Evolutionary conservation across 352 stramenopile genomes (phyloP).

Genomic region (Globisporangium polare): DNA sequence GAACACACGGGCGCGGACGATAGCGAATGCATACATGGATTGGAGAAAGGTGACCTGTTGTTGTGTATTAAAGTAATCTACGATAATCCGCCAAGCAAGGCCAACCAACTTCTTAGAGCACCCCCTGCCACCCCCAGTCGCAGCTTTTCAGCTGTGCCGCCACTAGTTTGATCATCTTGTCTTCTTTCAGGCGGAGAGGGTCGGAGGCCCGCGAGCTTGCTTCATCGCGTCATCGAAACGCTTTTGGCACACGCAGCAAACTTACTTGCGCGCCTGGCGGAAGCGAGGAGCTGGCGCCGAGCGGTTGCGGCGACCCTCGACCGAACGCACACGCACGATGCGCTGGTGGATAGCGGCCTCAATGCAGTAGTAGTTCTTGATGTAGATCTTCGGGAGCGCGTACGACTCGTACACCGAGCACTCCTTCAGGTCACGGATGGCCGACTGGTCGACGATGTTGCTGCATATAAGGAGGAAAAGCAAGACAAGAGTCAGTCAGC

Average conservation of each 20-base stretch:
- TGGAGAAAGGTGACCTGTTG: slow-evolving; percentile 8
- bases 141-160: slow-evolving; percentile 11
- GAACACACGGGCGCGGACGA: background rate
- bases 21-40: background rate
- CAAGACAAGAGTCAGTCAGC: too few relatives aligned
- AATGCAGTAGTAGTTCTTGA: slow-evolving; percentile 99
- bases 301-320: slow-evolving; percentile 91
- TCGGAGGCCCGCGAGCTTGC: slow-evolving; percentile 5
- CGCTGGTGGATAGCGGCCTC: slow-evolving; percentile 98
- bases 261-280: slow-evolving; percentile 62
- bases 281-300: slow-evolving; percentile 89
- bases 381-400: slow-evolving; percentile 99
- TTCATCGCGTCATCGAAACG: background rate
- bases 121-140: background rate
- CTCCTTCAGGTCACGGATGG: slow-evolving; percentile 98
- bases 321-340: slow-evolving; percentile 97
- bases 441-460: slow-evolving; percentile 99
- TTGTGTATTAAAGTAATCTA: slow-evolving; percentile 7
- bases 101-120: slow-evolving; percentile 1
- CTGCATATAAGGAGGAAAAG: too few relatives aligned
- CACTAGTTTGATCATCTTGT: background rate
- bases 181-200: background rate
- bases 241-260: slow-evolving; percentile 7
- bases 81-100: slow-evolving; percentile 4
- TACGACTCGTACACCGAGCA: slow-evolving; percentile 99